These are phyloP conservation scores for Barnettozyma salicaria DNA, from an alignment of 805 yeast species.

Conservation along the genomic window DNA sequence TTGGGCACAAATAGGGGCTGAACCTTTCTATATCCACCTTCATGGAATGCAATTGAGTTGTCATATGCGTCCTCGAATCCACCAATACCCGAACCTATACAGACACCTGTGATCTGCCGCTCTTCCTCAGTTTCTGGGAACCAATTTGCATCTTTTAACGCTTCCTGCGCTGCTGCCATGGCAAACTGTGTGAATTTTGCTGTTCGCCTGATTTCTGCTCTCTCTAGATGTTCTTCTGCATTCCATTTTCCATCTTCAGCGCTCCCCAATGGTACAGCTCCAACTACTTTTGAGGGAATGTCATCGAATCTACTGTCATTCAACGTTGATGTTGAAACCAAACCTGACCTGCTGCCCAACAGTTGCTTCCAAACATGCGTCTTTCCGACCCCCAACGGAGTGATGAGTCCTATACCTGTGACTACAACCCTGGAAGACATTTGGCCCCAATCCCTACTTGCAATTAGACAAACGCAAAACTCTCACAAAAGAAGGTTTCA, in stretches of 20 bases:
- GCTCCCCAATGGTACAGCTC: conserved; percentile 55
- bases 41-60: conserved; percentile 46
- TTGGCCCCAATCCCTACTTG: not conserved
- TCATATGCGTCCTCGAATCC: conserved; percentile 69
- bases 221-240: conserved; percentile 42
- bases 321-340: conserved; percentile 45
- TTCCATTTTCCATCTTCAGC: conserved; percentile 45
- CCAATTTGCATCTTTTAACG: conserved; percentile 63
- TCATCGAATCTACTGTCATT: conserved; percentile 29
- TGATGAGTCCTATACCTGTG: conserved; percentile 83
- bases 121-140: conserved; percentile 32
- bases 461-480: too few species aligned
- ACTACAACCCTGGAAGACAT: conserved; percentile 62
- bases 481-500: too few species aligned
- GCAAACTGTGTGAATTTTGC: conserved; percentile 78
- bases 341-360: conserved; percentile 48
- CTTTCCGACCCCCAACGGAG: conserved; percentile 79
- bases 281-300: conserved; percentile 71
- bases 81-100: conserved; percentile 93
- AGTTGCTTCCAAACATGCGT: conserved; percentile 47
- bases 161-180: conserved; percentile 69
- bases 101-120: conserved; percentile 52
- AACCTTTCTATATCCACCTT: conserved; percentile 57
- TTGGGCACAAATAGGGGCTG: conserved; percentile 86
- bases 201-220: conserved; percentile 42